A percentile compares a stretch with the other conserved stretches of the same genome.
These are phyloP conservation scores for Nicotiana noctiflora DNA, from an alignment of 257 asterid species.

Conservation along the genomic window DNA sequence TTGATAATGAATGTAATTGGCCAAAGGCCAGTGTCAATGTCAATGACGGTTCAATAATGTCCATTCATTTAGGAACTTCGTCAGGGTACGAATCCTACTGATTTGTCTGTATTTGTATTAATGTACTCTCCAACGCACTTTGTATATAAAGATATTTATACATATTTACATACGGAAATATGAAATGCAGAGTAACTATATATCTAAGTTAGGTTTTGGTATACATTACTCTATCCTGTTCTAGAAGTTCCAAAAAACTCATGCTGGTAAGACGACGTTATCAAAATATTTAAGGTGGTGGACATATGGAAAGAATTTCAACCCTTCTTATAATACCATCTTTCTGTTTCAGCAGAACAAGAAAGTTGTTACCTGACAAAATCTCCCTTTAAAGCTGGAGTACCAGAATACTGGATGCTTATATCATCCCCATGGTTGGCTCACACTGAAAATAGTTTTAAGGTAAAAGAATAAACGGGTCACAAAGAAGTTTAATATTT, in stretches of 20 bases:
- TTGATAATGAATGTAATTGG: not conserved
- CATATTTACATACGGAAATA: not conserved
- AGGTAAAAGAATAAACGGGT: slow-evolving; percentile 7
- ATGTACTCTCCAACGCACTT: not conserved
- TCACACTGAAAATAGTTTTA: slow-evolving; percentile 66
- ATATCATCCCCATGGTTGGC: slow-evolving; percentile 94
- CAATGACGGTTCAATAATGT: not conserved
- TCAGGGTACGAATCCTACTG: not conserved
- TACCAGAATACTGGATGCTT: slow-evolving; percentile 92
- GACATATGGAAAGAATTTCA: not conserved
- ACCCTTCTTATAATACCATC: not conserved
- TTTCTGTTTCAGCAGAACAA: not conserved
- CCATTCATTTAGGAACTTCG: not conserved
- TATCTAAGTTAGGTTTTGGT: not conserved
- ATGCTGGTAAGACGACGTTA: not conserved
- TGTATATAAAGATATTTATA: not conserved
- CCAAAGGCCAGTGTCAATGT: not conserved
- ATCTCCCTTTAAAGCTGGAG: slow-evolving; percentile 96
- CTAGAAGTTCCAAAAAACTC: not conserved
- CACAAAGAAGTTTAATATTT: not conserved
- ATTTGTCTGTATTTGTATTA: not conserved
- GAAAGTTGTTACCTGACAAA: slow-evolving; percentile 69
- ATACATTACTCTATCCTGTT: not conserved
- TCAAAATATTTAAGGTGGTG: not conserved
- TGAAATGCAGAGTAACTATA: not conserved